Evolutionary conservation across 306 rosid species (phyloP).

Genomic region (Begonia masoniana): DNA sequence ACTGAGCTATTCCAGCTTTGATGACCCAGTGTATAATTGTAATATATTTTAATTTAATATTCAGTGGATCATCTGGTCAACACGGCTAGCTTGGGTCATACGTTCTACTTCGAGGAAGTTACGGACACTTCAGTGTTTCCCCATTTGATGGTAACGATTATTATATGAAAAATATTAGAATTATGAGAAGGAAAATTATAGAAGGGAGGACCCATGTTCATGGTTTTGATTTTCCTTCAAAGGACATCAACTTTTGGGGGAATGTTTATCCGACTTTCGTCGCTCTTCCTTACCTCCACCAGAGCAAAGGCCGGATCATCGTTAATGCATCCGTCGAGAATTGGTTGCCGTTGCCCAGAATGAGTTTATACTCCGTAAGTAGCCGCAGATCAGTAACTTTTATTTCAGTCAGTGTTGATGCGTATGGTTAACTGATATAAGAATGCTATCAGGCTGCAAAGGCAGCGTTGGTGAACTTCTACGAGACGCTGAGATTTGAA

Average conservation of each 20-base stretch:
- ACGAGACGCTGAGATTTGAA: conserved; percentile 76
- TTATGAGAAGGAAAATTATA: background rate
- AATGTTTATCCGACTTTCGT: background rate
- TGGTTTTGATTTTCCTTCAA: background rate
- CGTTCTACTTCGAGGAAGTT: conserved; percentile 80
- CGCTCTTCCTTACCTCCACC: conserved; percentile 52
- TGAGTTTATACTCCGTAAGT: conserved; percentile 85
- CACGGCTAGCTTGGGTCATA: conserved; percentile 79
- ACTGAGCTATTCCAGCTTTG: conserved; percentile 8
- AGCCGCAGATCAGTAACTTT: no score
- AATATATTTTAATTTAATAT: background rate
- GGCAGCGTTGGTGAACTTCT: conserved; percentile 69
- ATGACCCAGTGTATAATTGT: no score
- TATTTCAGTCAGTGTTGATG: no score
- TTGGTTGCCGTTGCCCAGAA: conserved; percentile 84
- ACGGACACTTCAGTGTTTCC: conserved; percentile 73
- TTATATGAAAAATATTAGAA: background rate
- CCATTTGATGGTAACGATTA: conserved; percentile 41
- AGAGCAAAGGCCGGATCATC: conserved; percentile 51
- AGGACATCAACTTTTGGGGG: background rate
- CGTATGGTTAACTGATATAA: no score
- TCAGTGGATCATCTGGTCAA: conserved; percentile 76
- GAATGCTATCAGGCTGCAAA: conserved; percentile 42
- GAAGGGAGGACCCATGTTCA: no score
- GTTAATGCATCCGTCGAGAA: conserved; percentile 70